Evolutionary conservation across 1,139 yeast species (phyloP), one percentile per base, ranked within the genome.

Genomic region (Pichia cactophila): DNA sequence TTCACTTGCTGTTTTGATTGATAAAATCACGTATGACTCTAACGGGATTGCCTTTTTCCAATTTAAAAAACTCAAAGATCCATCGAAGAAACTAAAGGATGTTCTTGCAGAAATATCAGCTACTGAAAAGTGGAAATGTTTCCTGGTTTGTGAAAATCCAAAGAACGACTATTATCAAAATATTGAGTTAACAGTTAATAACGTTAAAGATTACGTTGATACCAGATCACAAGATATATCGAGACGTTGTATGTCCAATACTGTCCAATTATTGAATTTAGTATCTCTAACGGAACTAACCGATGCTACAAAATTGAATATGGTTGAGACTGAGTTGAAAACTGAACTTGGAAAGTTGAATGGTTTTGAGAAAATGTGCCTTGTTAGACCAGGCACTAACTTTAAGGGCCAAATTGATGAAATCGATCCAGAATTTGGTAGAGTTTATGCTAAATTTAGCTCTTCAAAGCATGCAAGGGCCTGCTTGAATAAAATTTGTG

Each of bases 351-450:
- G 69, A 0, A 72, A 71, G 46, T 73, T 71, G 53, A 90, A 90
- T 0, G 64, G 64, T 6, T 78, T 86, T 7, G 66, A 67, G 14
- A 71, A 77, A 5, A 67, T 87, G 4, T 74, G 73, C 52, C 77
- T 88, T n/a, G 90, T 94, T 0, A 71, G 78, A 55, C 92, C 92
- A 0, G 73, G 74, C 2, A 71, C 73, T 31, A 80, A 76, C 41
- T 76, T 67, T 52, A 67, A 71, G 42, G 45, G 45, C 3, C 62
- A 69, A 41, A 65, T 68, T 55, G 73, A 79, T 62, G 66, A 74
- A 58, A 60, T 69, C 20, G 71, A 72, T 39, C 77, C 81, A 1
- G 88, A 87, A 4, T 75, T 83, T 40, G 96, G 96, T 0, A 83
- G 79, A 57, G 73, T 86, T 0, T 88, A 73, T 62, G 78, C 86